Evolutionary conservation across 495 filamentous ascomycete genomes (phyloP).

Genomic region (Eremomyces bilateralis): DNA sequence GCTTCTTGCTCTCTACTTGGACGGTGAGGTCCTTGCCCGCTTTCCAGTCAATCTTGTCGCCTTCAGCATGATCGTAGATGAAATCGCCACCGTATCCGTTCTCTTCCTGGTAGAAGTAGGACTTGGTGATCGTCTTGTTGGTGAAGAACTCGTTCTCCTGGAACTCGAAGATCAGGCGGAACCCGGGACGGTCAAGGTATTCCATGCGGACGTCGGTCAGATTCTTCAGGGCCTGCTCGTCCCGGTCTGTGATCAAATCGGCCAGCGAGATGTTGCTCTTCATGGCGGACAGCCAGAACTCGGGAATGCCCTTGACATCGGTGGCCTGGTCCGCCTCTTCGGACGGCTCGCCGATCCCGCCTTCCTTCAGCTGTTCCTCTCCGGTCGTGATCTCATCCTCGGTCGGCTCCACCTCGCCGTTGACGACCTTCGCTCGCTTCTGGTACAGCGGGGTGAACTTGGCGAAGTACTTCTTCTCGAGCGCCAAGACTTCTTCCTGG

Average conservation of each 20-base stretch:
- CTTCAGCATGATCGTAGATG: slow-evolving; percentile 98
- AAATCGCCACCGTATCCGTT: slow-evolving; percentile 96
- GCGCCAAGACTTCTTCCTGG: slow-evolving; percentile 88
- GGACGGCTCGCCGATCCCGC: slow-evolving; percentile 31
- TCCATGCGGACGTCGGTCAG: slow-evolving; percentile 96
- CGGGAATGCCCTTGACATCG: slow-evolving; percentile 58
- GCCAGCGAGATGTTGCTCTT: slow-evolving; percentile 94
- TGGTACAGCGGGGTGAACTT: slow-evolving; percentile 97
- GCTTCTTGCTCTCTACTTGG: slow-evolving; percentile 93
- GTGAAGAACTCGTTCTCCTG: slow-evolving; percentile 85
- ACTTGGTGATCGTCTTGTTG: slow-evolving; percentile 94
- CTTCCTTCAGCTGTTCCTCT: slow-evolving; percentile 35
- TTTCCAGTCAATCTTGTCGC: slow-evolving; percentile 97
- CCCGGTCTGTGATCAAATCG: slow-evolving; percentile 93
- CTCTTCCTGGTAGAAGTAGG: slow-evolving; percentile 98
- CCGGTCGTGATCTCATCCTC: slow-evolving; percentile 70
- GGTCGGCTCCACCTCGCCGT: slow-evolving; percentile 68
- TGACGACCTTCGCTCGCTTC: slow-evolving; percentile 83
- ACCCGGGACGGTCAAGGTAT: slow-evolving; percentile 94
- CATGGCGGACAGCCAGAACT: slow-evolving; percentile 99
- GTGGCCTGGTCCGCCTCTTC: slow-evolving; percentile 24
- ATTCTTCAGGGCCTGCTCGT: slow-evolving; percentile 77
- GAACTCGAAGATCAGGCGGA: slow-evolving; percentile 95
- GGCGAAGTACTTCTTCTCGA: slow-evolving; percentile 98
- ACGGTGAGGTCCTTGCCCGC: slow-evolving; percentile 78